Base-by-base conservation (phyloP, 441 rosid genomes). In the Mallotus repandus region DNA sequence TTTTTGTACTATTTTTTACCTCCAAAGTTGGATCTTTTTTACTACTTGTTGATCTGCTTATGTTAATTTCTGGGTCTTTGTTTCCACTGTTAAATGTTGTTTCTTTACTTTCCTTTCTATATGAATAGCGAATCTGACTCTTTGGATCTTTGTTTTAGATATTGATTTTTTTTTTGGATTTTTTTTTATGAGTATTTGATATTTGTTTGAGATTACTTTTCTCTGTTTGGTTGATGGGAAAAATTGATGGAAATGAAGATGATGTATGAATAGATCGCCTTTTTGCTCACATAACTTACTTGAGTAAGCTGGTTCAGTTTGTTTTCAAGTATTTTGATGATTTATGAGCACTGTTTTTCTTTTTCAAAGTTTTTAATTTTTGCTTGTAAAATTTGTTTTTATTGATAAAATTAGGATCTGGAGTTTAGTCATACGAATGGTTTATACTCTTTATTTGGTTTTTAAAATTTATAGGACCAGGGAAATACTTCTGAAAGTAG, bases 231-330 rank as follows among this genome's bases (percentile, higher is more conserved):
- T 25, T 32, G 21, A 38, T 19, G 49, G 45, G 56, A 73, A 5
- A 68, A 68, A 63, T 9, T 48, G 41, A 25, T 54, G 35, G 22
- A 75, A 41, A 57, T 63, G 48, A 63, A 63, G 66, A 7, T 63
- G 66, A 19, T 35, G 7, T 9, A 15, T 41, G 19, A 38, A 18
- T 35, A 19, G 49, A 63, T 52, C 56, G 56, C 56, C 19, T 53
- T 53, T 18, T 53, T 53, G 3, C 19, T 53, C 11, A 1, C 3
- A 49, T 13, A 49, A 9, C 53, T 3, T 9, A 3, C 15, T 49
- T 49, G 12, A 53, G 6, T 53, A 14, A 53, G 56, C 56, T 53
- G 19, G 3, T 10, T 49, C 10, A 53, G 19, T 53, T 53, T 18
- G 2, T 16, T 13, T 13, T 13, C 29, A 49, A 10, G 53, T 49